These are phyloP conservation scores for Polychytrium aggregatum DNA, from an alignment of 192 early-diverging fungal genomes.

Conservation along the genomic window DNA sequence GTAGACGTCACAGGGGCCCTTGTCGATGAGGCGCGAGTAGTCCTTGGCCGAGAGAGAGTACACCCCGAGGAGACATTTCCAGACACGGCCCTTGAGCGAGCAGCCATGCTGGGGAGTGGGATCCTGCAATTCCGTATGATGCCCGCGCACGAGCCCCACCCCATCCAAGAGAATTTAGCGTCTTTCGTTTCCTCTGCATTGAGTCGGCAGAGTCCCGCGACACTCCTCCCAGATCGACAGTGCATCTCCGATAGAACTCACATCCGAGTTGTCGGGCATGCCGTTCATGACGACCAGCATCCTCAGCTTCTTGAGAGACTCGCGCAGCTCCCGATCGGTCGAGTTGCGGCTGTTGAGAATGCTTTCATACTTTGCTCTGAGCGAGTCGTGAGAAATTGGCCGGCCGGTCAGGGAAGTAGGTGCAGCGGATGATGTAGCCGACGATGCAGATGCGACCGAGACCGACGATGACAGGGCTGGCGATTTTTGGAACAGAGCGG, in stretches of 20 bases:
- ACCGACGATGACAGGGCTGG: no score
- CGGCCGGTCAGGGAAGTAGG: no score
- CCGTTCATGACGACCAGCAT: constrained; percentile 47
- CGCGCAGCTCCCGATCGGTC: constrained; percentile 43
- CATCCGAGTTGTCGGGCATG: constrained; percentile 37
- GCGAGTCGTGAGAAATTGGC: no score
- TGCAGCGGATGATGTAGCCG: no score
- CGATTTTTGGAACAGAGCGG: no score
- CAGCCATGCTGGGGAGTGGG: background rate
- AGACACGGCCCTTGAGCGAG: constrained; percentile 45
- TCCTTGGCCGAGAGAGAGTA: constrained; percentile 58
- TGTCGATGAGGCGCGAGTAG: constrained; percentile 59
- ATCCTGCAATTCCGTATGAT: background rate
- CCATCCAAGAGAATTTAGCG: background rate
- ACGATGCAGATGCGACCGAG: no score
- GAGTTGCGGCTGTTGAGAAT: constrained; percentile 37
- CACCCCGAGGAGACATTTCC: constrained; percentile 67
- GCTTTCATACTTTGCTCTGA: constrained; percentile 20
- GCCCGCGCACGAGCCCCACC: background rate
- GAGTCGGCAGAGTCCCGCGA: background rate
- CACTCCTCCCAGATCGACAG: background rate
- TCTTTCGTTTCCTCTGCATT: background rate
- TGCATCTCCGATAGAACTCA: background rate
- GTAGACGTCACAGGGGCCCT: constrained; percentile 58
- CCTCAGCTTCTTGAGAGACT: constrained; percentile 40